Percentiles rank a stretch among this genome's conserved stretches.
Conservation (phyloP, 768 basidiomycete species). For the Holtermanniella nyarrowii region DNA sequence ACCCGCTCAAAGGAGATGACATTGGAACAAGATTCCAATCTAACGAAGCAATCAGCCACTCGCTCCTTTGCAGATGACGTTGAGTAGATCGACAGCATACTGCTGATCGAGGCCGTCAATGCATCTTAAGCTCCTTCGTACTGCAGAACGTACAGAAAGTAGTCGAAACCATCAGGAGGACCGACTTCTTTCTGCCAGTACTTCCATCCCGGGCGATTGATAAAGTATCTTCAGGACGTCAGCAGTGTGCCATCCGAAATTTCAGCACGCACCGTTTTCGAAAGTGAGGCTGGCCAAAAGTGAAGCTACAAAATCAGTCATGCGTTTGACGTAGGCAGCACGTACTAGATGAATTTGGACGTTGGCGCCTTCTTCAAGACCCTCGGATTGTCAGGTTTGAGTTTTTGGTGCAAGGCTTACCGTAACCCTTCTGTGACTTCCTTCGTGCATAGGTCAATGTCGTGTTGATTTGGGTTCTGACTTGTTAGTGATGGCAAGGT, state of each 20-base stretch:
- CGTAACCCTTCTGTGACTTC: constrained; percentile 35
- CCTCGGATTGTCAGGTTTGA: constrained; percentile 7
- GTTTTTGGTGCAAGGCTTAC: constrained; percentile 7
- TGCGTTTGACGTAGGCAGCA: not conserved
- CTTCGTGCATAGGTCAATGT: constrained; percentile 30
- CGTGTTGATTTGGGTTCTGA: constrained; percentile 40
- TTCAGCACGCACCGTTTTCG: constrained; percentile 29
- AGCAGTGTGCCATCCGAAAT: not conserved
- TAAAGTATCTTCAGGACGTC: constrained; percentile 23
- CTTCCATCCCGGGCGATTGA: constrained; percentile 20
- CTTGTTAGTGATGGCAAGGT: not conserved
- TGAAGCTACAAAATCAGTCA: constrained; percentile 16
- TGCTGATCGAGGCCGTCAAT: too few relatives aligned
- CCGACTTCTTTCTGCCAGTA: constrained; percentile 32
- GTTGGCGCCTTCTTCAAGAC: constrained; percentile 29
- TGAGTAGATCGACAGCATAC: too few relatives aligned
- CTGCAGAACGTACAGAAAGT: constrained; percentile 35
- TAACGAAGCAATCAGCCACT: too few relatives aligned
- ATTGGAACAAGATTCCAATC: too few relatives aligned
- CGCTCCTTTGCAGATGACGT: too few relatives aligned
- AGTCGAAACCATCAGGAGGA: constrained; percentile 38
- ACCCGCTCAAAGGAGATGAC: too few relatives aligned
- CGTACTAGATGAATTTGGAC: constrained; percentile 39
- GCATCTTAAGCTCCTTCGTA: constrained; percentile 10
- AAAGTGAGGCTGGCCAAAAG: constrained; percentile 42